These are phyloP conservation scores for Naematelia encephala DNA, from an alignment of 768 basidiomycete species.

Conservation along the genomic window DNA sequence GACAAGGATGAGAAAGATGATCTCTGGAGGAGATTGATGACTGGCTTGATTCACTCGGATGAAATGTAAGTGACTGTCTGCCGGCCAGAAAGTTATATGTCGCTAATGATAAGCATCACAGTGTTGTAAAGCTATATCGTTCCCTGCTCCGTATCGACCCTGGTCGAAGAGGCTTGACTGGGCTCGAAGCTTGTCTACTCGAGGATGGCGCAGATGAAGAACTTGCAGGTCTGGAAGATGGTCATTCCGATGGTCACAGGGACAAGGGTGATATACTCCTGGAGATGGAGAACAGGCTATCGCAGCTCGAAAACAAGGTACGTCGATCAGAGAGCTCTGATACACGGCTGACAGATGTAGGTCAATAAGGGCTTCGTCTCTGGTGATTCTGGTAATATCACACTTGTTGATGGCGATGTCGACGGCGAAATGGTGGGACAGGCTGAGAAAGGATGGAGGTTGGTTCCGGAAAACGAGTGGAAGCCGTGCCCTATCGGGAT, in stretches of 20 bases:
- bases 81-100: neutral
- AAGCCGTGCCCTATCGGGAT: slow-evolving; percentile 19
- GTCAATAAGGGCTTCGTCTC: too few relatives aligned
- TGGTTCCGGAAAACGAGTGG: slow-evolving; percentile 12
- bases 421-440: neutral
- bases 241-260: neutral
- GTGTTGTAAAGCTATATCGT: slow-evolving; percentile 5
- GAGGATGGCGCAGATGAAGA: neutral
- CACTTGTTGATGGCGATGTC: neutral
- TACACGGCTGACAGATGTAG: too few relatives aligned
- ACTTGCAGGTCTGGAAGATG: neutral
- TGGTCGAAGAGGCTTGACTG: neutral
- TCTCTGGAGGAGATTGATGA: neutral
- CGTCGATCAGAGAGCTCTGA: slow-evolving; percentile 2
- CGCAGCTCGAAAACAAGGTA: slow-evolving; percentile 6
- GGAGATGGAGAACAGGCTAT: slow-evolving; percentile 18
- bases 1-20: slow-evolving; percentile 1
- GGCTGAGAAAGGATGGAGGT: slow-evolving; percentile 8
- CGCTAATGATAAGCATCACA: neutral
- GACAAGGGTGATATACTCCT: neutral
- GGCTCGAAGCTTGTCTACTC: neutral
- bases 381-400: neutral
- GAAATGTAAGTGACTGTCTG: neutral
- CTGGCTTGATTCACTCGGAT: slow-evolving; percentile 1
- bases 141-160: neutral